Evolutionary conservation across 2,329 filamentous ascomycete species (phyloP).

Genomic region (Ophiocordyceps unilateralis): DNA sequence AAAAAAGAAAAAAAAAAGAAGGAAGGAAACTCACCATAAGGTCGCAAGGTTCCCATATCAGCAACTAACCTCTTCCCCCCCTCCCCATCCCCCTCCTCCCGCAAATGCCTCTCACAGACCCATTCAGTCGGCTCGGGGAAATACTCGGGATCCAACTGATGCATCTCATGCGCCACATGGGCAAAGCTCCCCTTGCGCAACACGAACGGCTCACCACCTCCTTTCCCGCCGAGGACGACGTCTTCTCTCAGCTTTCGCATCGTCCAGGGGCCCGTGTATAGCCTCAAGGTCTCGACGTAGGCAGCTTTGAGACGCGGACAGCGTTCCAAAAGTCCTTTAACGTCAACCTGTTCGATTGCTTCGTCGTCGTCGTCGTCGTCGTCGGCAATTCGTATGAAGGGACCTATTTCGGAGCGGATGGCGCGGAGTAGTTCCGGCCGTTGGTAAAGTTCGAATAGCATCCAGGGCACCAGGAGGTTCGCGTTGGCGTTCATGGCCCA

Average conservation of each 20-base stretch:
- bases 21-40: slow-evolving; percentile 17
- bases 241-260: slow-evolving; percentile 16
- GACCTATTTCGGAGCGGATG: slow-evolving; percentile 20
- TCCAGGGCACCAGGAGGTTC: slow-evolving; percentile 21
- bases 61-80: slow-evolving; percentile 7
- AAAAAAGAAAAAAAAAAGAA: no score
- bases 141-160: slow-evolving; percentile 15
- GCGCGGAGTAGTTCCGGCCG: slow-evolving; percentile 19
- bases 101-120: slow-evolving; percentile 16
- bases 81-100: slow-evolving; percentile 8
- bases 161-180: slow-evolving; percentile 15
- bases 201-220: slow-evolving; percentile 9
- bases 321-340: slow-evolving; percentile 16
- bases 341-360: slow-evolving; percentile 18
- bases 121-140: slow-evolving; percentile 18
- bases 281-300: slow-evolving; percentile 21
- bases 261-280: slow-evolving; percentile 18
- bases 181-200: slow-evolving; percentile 18
- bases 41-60: slow-evolving; percentile 12
- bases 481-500: slow-evolving; percentile 23
- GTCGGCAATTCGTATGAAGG: slow-evolving; percentile 15
- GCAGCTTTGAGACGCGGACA: slow-evolving; percentile 21
- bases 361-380: slow-evolving; percentile 1
- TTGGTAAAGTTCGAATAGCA: slow-evolving; percentile 22
- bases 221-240: slow-evolving; percentile 11